Percentiles rank a stretch among this genome's conserved stretches.
phyloP scores from a whole-genome alignment of 2,329 filamentous ascomycete genomes.

The Cryphonectria carpinicola region DNA sequence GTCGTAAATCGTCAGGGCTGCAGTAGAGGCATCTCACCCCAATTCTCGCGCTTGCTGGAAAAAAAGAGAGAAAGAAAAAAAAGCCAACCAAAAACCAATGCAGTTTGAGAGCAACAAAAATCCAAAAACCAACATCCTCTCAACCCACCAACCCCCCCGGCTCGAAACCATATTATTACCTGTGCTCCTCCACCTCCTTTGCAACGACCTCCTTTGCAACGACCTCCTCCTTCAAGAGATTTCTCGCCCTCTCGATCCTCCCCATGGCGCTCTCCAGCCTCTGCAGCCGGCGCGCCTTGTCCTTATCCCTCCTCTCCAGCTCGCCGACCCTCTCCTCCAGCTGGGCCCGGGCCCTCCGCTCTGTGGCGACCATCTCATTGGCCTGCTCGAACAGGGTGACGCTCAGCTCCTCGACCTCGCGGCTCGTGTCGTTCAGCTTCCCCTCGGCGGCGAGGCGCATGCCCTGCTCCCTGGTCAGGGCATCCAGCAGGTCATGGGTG shows the following conservation, averaged over 20 bases:
- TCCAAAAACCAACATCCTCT: not conserved
- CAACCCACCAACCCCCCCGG: not conserved
- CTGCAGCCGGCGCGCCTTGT: conserved; percentile 71
- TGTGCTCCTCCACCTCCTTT: conserved; percentile 15
- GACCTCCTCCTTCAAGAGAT: conserved; percentile 52
- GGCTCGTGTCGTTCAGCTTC: conserved; percentile 66
- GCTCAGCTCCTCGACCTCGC: conserved; percentile 79
- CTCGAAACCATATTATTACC: not conserved
- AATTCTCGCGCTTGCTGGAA: not conserved
- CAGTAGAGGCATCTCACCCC: not conserved
- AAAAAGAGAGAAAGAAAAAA: not conserved
- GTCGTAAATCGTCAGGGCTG: conserved; percentile 3
- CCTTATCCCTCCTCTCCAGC: conserved; percentile 70
- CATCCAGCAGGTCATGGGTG: conserved; percentile 60
- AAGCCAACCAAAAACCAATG: not conserved
- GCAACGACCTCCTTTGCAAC: too few species aligned
- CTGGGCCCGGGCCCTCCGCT: conserved; percentile 70
- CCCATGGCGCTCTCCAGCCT: conserved; percentile 71
- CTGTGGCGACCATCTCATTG: conserved; percentile 84
- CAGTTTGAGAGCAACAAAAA: not conserved
- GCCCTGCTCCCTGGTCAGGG: conserved; percentile 67
- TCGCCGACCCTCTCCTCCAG: conserved; percentile 72
- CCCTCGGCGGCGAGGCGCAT: conserved; percentile 72
- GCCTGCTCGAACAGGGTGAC: conserved; percentile 78
- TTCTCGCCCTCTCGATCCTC: conserved; percentile 72